Evolutionary conservation across 225 moss, liverwort and hornwort species (phyloP).

Genomic region (Anthoceros angustus): DNA sequence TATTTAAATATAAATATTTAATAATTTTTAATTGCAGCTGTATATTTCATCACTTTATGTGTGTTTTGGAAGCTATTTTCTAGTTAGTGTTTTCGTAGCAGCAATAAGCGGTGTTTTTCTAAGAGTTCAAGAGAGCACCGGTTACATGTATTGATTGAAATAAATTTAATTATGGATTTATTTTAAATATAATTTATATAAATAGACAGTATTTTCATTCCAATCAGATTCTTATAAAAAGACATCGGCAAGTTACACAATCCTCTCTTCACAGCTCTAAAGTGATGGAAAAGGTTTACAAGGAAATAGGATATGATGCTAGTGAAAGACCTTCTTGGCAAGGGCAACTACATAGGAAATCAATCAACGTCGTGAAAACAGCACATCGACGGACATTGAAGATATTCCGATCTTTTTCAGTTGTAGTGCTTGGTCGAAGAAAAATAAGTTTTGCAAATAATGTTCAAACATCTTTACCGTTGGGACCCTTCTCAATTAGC

Average conservation of each 20-base stretch:
- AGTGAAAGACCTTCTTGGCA: neutral
- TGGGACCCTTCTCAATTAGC: neutral
- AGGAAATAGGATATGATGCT: neutral
- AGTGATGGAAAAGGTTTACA: neutral
- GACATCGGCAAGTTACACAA: neutral
- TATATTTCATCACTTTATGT: slow-evolving; percentile 33
- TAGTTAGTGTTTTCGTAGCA: slow-evolving; percentile 70
- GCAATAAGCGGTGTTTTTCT: slow-evolving; percentile 81
- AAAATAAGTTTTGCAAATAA: neutral
- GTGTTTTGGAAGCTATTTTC: slow-evolving; percentile 63
- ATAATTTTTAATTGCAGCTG: slow-evolving; percentile 18
- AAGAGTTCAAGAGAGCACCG: slow-evolving; percentile 73
- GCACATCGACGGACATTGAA: neutral
- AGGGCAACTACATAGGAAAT: neutral
- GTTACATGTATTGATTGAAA: slow-evolving; percentile 13
- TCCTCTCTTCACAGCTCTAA: neutral
- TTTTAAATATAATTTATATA: neutral
- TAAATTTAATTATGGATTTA: too few relatives aligned
- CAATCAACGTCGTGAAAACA: neutral
- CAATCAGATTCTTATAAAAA: neutral
- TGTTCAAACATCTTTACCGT: neutral
- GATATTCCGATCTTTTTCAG: neutral
- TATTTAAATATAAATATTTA: neutral
- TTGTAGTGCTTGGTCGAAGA: neutral
- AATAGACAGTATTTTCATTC: neutral